A percentile compares a stretch with the other conserved stretches of the same genome.
phyloP scores from a whole-genome alignment of 257 asterid species.

The Solanum sejunctum region DNA sequence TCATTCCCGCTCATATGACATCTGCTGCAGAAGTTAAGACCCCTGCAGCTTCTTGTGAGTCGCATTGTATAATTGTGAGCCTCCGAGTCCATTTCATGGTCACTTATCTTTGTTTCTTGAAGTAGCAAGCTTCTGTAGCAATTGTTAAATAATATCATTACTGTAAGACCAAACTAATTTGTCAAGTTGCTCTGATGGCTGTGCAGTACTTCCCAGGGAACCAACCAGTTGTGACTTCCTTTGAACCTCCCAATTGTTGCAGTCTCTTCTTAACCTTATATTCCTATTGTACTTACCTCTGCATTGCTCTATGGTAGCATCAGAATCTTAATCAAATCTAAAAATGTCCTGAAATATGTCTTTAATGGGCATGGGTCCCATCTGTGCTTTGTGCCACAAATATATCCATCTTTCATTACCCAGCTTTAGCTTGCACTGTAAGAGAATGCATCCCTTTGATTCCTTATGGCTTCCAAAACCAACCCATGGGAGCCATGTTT shows the following conservation, averaged over 20 bases:
- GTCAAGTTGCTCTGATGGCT: background rate
- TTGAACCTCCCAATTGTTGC: background rate
- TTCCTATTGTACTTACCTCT: background rate
- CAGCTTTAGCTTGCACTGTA: background rate
- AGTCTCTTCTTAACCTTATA: background rate
- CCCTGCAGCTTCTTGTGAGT: background rate
- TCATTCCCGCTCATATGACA: background rate
- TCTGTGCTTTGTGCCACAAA: background rate
- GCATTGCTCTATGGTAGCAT: background rate
- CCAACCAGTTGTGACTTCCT: background rate
- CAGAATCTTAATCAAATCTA: background rate
- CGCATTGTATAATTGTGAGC: background rate
- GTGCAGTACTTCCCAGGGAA: background rate
- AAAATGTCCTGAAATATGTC: background rate
- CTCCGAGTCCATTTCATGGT: background rate
- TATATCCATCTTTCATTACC: background rate
- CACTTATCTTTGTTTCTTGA: background rate
- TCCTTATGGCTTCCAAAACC: background rate
- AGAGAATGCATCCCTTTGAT: background rate
- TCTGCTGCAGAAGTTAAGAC: background rate
- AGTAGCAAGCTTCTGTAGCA: background rate
- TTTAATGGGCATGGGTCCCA: background rate
- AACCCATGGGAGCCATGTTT: background rate
- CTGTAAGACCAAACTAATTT: background rate
- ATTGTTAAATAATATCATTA: background rate